phyloP scores from a whole-genome alignment of 2,329 filamentous ascomycete species.

The Stagonosporopsis tanaceti region DNA sequence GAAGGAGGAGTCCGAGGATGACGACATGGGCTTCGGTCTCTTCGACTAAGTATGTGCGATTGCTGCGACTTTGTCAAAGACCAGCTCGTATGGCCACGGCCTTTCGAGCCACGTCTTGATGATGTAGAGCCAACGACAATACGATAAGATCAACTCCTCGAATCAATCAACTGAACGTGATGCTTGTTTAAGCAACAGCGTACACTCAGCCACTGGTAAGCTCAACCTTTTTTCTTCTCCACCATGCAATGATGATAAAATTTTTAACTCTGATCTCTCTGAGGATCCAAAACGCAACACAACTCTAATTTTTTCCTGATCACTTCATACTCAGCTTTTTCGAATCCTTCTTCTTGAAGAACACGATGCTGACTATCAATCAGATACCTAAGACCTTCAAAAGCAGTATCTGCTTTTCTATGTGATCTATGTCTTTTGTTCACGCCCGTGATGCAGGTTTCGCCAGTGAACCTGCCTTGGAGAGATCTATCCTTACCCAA shows the following conservation, averaged over 20 bases:
- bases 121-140: constrained; percentile 46
- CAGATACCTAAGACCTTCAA: constrained; percentile 24
- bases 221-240: constrained; percentile 17
- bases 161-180: constrained; percentile 30
- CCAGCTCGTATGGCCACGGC: constrained; percentile 27
- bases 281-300: constrained; percentile 66
- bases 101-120: constrained; percentile 37
- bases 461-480: constrained; percentile 30
- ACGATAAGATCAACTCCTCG: constrained; percentile 43
- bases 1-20: constrained; percentile 65
- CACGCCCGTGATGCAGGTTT: constrained; percentile 8
- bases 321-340: constrained; percentile 21
- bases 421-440: constrained; percentile 5
- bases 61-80: constrained; percentile 31
- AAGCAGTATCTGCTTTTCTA: background rate
- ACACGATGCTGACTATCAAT: constrained; percentile 30
- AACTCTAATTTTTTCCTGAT: constrained; percentile 78
- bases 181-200: constrained; percentile 31
- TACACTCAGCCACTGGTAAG: constrained; percentile 45
- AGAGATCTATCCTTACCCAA: constrained; percentile 62
- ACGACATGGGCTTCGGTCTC: constrained; percentile 63
- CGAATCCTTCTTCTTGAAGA: background rate
- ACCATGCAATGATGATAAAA: constrained; percentile 63
- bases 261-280: constrained; percentile 72
- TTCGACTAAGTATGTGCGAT: constrained; percentile 57